These are phyloP conservation scores for Phytophthora europaea DNA, from an alignment of 352 stramenopile genomes.

Conservation along the genomic window DNA sequence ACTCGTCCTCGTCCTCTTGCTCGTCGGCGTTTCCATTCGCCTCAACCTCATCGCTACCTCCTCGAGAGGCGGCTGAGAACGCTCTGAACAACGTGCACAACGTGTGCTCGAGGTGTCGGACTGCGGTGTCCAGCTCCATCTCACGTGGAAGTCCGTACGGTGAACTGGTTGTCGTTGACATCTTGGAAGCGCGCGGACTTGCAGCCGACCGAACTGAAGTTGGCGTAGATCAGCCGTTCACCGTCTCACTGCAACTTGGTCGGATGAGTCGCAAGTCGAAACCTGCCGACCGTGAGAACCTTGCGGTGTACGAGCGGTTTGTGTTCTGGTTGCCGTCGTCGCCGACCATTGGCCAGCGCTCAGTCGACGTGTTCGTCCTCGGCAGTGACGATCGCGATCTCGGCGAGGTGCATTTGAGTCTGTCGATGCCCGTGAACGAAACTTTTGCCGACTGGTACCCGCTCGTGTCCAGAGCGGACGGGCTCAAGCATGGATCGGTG, in stretches of 20 bases:
- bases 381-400: slow-evolving; percentile 63
- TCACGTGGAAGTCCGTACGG: slow-evolving; percentile 65
- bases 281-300: slow-evolving; percentile 30
- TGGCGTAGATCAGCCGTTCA: slow-evolving; percentile 55
- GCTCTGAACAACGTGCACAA: slow-evolving; percentile 69
- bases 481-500: slow-evolving; percentile 62
- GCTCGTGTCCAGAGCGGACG: slow-evolving; percentile 62
- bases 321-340: slow-evolving; percentile 76
- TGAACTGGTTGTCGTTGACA: slow-evolving; percentile 73
- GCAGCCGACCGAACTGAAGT: slow-evolving; percentile 49
- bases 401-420: slow-evolving; percentile 75
- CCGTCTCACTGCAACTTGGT: slow-evolving; percentile 52
- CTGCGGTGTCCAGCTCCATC: slow-evolving; percentile 31
- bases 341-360: slow-evolving; percentile 49
- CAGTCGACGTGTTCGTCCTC: slow-evolving; percentile 61
- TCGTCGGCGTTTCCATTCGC: slow-evolving; percentile 30
- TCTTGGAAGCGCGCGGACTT: slow-evolving; percentile 67
- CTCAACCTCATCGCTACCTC: slow-evolving; percentile 21
- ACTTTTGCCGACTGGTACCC: slow-evolving; percentile 79
- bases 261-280: slow-evolving; percentile 47
- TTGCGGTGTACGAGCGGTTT: slow-evolving; percentile 72
- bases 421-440: slow-evolving; percentile 75
- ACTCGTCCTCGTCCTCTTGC: slow-evolving; percentile 11
- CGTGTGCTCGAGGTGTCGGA: slow-evolving; percentile 37
- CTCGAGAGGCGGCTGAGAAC: slow-evolving; percentile 42